These are phyloP conservation scores for Chenopodium berlandieri DNA, from an alignment of 148 eudicot species.

Conservation along the genomic window DNA sequence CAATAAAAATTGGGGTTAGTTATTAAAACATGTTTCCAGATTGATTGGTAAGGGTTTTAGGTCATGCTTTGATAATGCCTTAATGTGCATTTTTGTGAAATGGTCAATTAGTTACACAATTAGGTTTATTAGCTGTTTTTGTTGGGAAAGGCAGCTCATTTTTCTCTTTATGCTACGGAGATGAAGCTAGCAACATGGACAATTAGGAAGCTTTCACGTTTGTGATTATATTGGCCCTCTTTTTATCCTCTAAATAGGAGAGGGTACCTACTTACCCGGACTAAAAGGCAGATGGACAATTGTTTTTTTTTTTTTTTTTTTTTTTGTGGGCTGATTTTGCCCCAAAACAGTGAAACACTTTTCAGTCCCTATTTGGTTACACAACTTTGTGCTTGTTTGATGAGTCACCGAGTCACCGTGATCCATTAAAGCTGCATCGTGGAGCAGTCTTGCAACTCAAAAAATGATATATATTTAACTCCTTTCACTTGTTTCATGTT, in stretches of 20 bases:
- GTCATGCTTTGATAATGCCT: neutral
- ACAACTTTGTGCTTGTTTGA: neutral
- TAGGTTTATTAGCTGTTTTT: neutral
- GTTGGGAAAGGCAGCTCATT: neutral
- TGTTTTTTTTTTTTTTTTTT: neutral
- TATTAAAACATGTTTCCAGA: no score
- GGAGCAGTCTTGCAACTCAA: neutral
- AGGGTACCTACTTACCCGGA: neutral
- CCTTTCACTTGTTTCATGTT: neutral
- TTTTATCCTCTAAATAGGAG: neutral
- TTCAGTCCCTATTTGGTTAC: neutral
- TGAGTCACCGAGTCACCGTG: no score
- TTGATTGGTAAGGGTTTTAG: neutral
- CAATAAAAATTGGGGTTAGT: neutral
- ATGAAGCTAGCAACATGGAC: neutral
- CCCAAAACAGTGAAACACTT: neutral
- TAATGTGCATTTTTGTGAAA: neutral
- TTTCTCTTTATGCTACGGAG: neutral
- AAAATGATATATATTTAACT: neutral
- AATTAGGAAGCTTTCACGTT: neutral
- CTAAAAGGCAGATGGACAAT: neutral
- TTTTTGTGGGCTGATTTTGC: neutral
- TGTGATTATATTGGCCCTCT: neutral
- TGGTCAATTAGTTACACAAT: neutral
- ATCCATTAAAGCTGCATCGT: neutral